phyloP scores from a whole-genome alignment of 768 basidiomycete genomes.

The Myochromella boudieri region DNA sequence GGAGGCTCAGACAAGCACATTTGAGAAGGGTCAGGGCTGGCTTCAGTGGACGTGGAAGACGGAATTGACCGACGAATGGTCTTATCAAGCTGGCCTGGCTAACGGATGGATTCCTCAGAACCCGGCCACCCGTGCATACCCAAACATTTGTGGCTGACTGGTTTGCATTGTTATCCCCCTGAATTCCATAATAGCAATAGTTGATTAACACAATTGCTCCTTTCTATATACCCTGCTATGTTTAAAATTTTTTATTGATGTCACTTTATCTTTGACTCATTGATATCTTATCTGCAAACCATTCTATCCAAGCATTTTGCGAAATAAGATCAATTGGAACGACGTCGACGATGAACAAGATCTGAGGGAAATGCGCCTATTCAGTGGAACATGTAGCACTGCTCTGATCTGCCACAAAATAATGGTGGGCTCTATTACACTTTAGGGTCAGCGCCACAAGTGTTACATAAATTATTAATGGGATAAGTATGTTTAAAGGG shows the following conservation, averaged over 20 bases:
- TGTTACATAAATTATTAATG: background rate
- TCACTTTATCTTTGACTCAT: background rate
- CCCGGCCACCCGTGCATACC: slow-evolving; percentile 50
- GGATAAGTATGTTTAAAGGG: background rate
- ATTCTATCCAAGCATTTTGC: no score
- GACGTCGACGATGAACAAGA: background rate
- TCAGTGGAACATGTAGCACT: no score
- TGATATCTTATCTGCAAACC: no score
- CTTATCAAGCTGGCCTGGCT: slow-evolving; percentile 77
- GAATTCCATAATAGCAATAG: no score
- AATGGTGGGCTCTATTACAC: no score
- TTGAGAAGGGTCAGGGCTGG: slow-evolving; percentile 73
- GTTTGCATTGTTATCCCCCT: no score
- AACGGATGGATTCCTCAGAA: slow-evolving; percentile 83
- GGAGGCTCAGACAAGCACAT: slow-evolving; percentile 82
- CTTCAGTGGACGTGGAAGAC: slow-evolving; percentile 86
- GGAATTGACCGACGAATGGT: slow-evolving; percentile 85
- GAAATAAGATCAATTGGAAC: no score
- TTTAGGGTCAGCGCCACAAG: background rate
- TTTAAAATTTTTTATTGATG: slow-evolving; percentile 1
- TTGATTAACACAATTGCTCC: slow-evolving; percentile 1
- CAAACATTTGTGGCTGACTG: slow-evolving; percentile 56
- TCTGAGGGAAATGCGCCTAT: no score
- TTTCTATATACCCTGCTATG: background rate
- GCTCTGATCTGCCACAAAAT: no score